Evolutionary conservation across 495 filamentous ascomycete species (phyloP).

Genomic region (Penicillium simplicissimum): DNA sequence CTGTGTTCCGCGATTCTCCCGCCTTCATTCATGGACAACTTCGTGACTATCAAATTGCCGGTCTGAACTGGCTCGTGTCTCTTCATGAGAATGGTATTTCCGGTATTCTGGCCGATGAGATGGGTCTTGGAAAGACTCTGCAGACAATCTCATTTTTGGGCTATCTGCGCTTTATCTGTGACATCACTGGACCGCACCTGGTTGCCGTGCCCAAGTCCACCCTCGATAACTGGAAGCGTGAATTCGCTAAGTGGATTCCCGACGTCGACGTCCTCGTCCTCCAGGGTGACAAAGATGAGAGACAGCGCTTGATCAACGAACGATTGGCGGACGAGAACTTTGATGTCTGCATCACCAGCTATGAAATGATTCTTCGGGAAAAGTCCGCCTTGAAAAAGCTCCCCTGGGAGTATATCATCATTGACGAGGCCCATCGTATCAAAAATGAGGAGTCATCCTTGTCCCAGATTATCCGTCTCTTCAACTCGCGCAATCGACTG

Average conservation of each 20-base stretch:
- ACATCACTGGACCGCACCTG: constrained; percentile 89
- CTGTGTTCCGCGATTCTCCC: constrained; percentile 90
- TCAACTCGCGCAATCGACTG: constrained; percentile 93
- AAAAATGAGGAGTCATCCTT: constrained; percentile 99
- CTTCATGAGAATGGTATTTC: constrained; percentile 99
- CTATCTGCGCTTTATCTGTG: constrained; percentile 86
- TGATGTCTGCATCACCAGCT: constrained; percentile 92
- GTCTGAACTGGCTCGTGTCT: constrained; percentile 97
- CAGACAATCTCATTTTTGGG: constrained; percentile 92
- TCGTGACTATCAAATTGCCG: constrained; percentile 94
- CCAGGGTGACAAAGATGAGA: constrained; percentile 94
- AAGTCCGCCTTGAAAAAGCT: constrained; percentile 96
- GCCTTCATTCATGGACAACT: constrained; percentile 82
- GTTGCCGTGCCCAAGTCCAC: constrained; percentile 96
- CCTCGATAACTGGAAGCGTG: constrained; percentile 96
- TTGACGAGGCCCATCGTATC: constrained; percentile 98
- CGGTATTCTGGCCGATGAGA: constrained; percentile 95
- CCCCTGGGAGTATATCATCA: constrained; percentile 99
- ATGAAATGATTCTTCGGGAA: constrained; percentile 94
- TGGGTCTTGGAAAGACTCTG: constrained; percentile 93
- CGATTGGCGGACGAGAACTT: constrained; percentile 89
- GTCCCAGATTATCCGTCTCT: constrained; percentile 94
- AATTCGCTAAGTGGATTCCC: constrained; percentile 92
- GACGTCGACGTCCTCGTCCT: constrained; percentile 93
- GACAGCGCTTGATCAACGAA: constrained; percentile 84